Evolutionary conservation across 2,329 filamentous ascomycete genomes (phyloP), one percentile per base, ranked within the genome.

Genomic region (Cordyceps cicadae): DNA sequence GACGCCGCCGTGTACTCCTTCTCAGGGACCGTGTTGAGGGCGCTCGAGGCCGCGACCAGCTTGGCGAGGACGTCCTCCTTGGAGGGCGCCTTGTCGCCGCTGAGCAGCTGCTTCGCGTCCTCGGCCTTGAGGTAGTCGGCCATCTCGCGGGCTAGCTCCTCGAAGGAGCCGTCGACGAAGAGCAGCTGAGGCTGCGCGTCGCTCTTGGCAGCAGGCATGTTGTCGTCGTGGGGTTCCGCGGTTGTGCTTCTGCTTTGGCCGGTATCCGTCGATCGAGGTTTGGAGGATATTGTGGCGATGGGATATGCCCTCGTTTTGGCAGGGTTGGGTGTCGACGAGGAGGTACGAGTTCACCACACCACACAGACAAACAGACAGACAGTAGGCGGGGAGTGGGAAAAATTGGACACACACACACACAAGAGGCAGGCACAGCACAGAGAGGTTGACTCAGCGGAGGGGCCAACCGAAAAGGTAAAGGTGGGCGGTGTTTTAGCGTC

Each of bases 1-100:
- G 97, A 97, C 63, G 93, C 91, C 62, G 93, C 88, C 63, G 91
- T 92, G 74, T 97, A 94, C 76, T 97, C 93, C 83, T 94, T 95
- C 82, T 99, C 94, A 62, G 93, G 90, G 60, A 92, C 90, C 64
- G 84, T 83, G 76, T 92, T 96, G 72, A 99, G 81, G 55, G 83
- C 83, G 58, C 83, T 77, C 58, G 90, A 91, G 62, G 89, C 89
- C 66, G 87, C 85, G 63, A 97, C 90, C 66, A 99, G 82, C 82
- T 92, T 92, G 80, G 92, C 89, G 62, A 99, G 83, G 51, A 90
- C 87, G 66, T 95, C 92, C 68, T 96, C 91, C 78, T 92, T 90
- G 58, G 74, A 68, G 19, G 70, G 68, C 39, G 46, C 34, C 58
- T 63, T 64, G 70, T 86, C 85, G 69, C 87, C 82, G 70, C 94